Base-by-base conservation (phyloP, 2,329 filamentous ascomycete species). In the Trichoderma sp. region DNA sequence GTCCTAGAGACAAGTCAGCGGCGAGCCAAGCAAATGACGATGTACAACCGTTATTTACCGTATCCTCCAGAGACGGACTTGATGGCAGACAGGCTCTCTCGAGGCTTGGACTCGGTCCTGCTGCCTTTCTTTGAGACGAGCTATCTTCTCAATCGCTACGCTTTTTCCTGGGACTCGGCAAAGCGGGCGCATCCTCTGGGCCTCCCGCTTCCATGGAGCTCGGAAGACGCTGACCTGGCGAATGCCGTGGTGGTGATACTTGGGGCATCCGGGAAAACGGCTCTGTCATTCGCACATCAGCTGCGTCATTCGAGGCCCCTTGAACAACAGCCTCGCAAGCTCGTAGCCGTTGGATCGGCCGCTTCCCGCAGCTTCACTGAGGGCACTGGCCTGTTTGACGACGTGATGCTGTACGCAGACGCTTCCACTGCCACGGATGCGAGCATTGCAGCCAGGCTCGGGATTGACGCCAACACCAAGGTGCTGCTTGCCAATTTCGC, bases 231-330 rank as follows among this genome's bases (percentile, higher is more conserved):
- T 0, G 15, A 41, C 39, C 45, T 60, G 4, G 41, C 57, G 26
- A 47, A 60, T 30, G 44, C 45, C 15, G 57, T 60, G 44, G 44
- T 60, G 19, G 30, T 60, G 15, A 17, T 60, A 1, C 45, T 60
- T 5, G 57, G 45, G 19, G 57, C 57, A 26, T 60, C 57, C n/a
- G 57, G 57, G 7, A 60, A 60, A 30, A 60, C 57, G 10, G 57
- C 57, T 1, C 57, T 60, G 2, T 34, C 28, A 6, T 48, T 60
- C 30, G 57, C 57, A 9, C 34, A 50, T 34, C 57, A 50, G 34
- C 28, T 60, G 19, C 57, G 57, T 12, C 57, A 48, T 12, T 47
- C 44, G 15, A 50, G 57, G 44, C 57, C 57, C 21, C 26, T 21
- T 15, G 57, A 60, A 1, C 57, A 60, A 1, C n/a, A 41, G 21